Evolutionary conservation across 257 asterid genomes (phyloP), one percentile per base, ranked within the genome.

Genomic region (Lantana camara): DNA sequence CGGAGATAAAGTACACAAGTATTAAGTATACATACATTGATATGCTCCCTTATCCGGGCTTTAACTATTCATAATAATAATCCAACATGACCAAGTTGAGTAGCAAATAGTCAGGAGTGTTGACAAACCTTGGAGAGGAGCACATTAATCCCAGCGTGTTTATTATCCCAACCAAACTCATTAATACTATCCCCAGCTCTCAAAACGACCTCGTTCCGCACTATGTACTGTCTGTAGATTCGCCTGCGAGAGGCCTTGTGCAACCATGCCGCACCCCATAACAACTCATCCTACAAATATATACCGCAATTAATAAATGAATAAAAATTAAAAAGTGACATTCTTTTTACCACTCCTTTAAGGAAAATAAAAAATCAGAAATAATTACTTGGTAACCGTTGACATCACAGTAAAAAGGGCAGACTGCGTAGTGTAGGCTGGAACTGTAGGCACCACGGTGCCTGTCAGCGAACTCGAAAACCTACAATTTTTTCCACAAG

Each of bases 111-210:
- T 27, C 32, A 27, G 1, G 47, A 57, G 48, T n/a, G 0, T 3
- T 9, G 29, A 55, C 57, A 35, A 48, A 87, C 96, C 97, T 90
- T 88, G 79, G 98, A 85, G 47, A 88, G 83, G 68, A 91, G 95
- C 4, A 91, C 83, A 75, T 91, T 85, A 62, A 91, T 91, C 35
- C 98, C 95, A 5, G 98, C 96, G 37, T 91, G 98, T 73, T 91
- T 88, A 81, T 91, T 88, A 73, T 85, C 96, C 98, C 98, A 88
- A 23, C 98, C 98, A 60, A 91, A 88, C 79, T 88, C 98, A 70
- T 91, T 85, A 70, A 91, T 84, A 3, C 89, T 81, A 49, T 91
- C 98, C 51, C 94, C 94, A n/a, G 96, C 98, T 64, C 96, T 73
- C 41, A 91, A 71, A 1, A 85, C 55, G 3, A 85, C 93, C 82